Conservation (phyloP, 2,329 filamentous ascomycete genomes). For the Capronia americana region DNA sequence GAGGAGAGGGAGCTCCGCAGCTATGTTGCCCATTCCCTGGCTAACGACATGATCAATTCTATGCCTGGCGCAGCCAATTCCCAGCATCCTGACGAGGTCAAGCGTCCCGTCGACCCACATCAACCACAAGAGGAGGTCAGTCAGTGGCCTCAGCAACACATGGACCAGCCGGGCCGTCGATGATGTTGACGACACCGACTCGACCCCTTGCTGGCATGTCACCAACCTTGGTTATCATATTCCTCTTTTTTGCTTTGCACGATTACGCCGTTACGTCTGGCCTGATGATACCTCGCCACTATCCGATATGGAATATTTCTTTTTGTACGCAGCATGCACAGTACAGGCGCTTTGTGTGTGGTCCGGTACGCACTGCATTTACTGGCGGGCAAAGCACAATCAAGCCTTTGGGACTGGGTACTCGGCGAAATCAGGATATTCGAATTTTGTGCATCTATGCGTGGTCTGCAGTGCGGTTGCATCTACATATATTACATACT, state of each 20-base stretch:
- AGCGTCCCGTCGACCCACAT: slow-evolving; percentile 46
- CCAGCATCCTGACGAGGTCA: slow-evolving; percentile 47
- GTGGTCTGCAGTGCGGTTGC: background rate
- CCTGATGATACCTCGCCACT: slow-evolving; percentile 30
- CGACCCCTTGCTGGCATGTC: background rate
- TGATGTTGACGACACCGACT: background rate
- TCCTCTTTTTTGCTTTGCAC: slow-evolving; percentile 13
- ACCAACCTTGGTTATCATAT: background rate
- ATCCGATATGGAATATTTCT: slow-evolving; percentile 19
- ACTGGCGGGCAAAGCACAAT: slow-evolving; percentile 2
- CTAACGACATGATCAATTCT: slow-evolving; percentile 53
- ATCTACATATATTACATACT: slow-evolving; percentile 11
- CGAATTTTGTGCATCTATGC: slow-evolving; percentile 3
- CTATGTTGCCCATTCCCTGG: slow-evolving; percentile 54
- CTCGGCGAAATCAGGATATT: background rate
- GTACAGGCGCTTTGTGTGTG: slow-evolving; percentile 18
- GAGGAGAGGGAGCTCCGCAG: slow-evolving; percentile 56
- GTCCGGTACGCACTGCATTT: slow-evolving; percentile 17
- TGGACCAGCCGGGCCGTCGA: slow-evolving; percentile 24
- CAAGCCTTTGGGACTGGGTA: background rate
- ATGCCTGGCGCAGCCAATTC: slow-evolving; percentile 43
- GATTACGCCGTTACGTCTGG: slow-evolving; percentile 29
- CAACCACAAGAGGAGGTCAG: slow-evolving; percentile 37
- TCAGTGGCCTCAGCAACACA: slow-evolving; percentile 32
- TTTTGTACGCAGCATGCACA: slow-evolving; percentile 20